Evolutionary conservation across 495 filamentous ascomycete genomes (phyloP).

Genomic region (Margaritispora aquatica): DNA sequence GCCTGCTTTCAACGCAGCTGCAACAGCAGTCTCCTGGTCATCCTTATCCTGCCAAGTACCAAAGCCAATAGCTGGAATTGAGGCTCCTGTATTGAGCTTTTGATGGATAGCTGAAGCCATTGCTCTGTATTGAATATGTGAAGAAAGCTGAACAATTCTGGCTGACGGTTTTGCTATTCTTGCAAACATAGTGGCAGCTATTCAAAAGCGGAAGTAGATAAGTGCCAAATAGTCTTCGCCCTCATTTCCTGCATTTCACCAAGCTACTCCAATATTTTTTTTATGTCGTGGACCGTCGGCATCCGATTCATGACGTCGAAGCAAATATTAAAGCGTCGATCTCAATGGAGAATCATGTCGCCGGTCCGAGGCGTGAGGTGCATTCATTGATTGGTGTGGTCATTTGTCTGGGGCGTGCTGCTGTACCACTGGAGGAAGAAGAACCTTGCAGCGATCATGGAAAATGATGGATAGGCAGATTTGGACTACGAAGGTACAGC

Average conservation of each 20-base stretch:
- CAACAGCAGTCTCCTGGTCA: slow-evolving; percentile 52
- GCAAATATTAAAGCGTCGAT: background rate
- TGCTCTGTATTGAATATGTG: slow-evolving; percentile 5
- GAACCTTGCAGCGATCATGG: too few species aligned
- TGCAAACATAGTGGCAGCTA: slow-evolving; percentile 8
- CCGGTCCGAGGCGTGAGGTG: background rate
- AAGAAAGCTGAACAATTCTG: background rate
- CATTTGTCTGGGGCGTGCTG: too few species aligned
- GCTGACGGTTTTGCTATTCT: background rate
- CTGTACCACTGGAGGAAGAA: too few species aligned
- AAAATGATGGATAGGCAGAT: too few species aligned
- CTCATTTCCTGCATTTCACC: background rate
- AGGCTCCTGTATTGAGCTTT: slow-evolving; percentile 72
- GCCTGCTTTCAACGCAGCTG: slow-evolving; percentile 68
- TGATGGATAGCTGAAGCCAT: slow-evolving; percentile 5
- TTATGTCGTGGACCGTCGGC: too few species aligned
- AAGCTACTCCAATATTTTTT: too few species aligned
- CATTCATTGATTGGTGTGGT: background rate
- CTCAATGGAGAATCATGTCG: background rate
- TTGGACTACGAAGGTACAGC: too few species aligned
- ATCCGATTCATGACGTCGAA: background rate
- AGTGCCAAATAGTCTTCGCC: background rate
- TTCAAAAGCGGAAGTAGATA: background rate
- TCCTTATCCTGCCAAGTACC: slow-evolving; percentile 76
- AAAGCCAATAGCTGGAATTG: slow-evolving; percentile 76